Evolutionary conservation across 305 asterid species (phyloP), one percentile per base, ranked within the genome.

Genomic region (Fraxinus velutina): DNA sequence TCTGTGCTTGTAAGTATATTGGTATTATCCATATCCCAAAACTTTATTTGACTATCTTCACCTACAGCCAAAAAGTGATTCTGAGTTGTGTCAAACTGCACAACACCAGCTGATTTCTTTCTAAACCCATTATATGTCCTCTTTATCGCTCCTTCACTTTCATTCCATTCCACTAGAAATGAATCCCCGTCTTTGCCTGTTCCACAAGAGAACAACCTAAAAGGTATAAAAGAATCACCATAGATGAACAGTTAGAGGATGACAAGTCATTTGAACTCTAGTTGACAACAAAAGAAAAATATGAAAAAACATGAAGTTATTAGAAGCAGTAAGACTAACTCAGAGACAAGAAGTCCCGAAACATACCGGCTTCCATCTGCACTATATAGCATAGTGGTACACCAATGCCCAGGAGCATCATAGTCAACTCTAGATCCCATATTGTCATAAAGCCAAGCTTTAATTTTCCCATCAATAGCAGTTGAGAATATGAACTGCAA

Each of bases 391-490:
- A 93, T 93, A 68, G 94, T 93, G 81, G 96, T 91, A 76, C 94
- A 92, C 90, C 93, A 92, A 82, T 84, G 93, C 50, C 97, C 97
- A 74, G 97, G 97, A 84, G 97, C 97, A 90, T 92, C 95, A 79
- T 93, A 93, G 84, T 93, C 97, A 81, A 93, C 97, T 80, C 97
- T 88, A 19, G 97, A 90, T 78, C 97, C 97, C 94, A 91, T 80
- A 85, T 89, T 89, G 84, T 92, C 97, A 81, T 93, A 92, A 21
- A 93, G 92, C 97, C 97, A 93, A 39, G 97, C 97, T 86, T 93
- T 93, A 71, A 93, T 93, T 87, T 92, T 93, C 86, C 97, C 97
- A 80, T 93, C 95, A 83, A 89, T 83, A 83, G 97, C 93, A 76
- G 97, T 93, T 21, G 97, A 93, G 83, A 93, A 93, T 83, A 93